Base-by-base conservation (phyloP, 1,284 basidiomycete species). In the Limonomyces culmigenus region DNA sequence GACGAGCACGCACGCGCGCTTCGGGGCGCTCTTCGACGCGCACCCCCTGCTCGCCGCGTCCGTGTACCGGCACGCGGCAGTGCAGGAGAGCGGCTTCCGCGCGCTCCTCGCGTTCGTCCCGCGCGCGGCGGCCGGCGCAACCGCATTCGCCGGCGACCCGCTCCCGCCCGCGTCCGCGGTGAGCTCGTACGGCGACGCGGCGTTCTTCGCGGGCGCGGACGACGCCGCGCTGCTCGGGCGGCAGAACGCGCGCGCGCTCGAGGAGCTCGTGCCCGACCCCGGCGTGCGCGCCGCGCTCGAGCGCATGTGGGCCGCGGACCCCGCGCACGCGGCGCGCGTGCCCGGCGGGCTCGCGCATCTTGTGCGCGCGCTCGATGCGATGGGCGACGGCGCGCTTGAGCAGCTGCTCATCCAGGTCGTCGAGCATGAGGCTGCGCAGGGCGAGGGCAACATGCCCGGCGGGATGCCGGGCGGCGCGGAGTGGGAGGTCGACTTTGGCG, bases 61-160 rank as follows among this genome's bases (percentile, higher is more conserved):
- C 11, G 58, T 79, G 30, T 85, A 76, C 47, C 69, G 87, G 8
- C 86, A 91, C 49, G 56, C 85, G 14, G 58, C 79, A 34, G 76
- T 85, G 14, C 68, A 75, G 38, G 75, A 80, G 43, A 62, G 71
- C 8, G 63, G 65, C 20, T 71, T 68, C 40, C 63, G 67, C 10
- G 60, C 63, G 19, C 53, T 83, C 4, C 68, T 79, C 37, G 62
- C 72, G 1, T 91, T 86, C 58, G 63, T 88, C 38, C 84, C 83
- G 0, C 59, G 63, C 2, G 44, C 55, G 2, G 53, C 73, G 5
- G 50, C 65, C n/a, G 50, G 59, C 14, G 53, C 54, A 11, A 67
- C 70, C 42, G 60, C 70, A 13, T 58, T 86, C 36, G 70, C 77
- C 3, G 91, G 78, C 44, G 87, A 92, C 49, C 86, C 86, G 1